Conservation (phyloP, 2,329 filamentous ascomycete species). For the Aureobasidium zeae region DNA sequence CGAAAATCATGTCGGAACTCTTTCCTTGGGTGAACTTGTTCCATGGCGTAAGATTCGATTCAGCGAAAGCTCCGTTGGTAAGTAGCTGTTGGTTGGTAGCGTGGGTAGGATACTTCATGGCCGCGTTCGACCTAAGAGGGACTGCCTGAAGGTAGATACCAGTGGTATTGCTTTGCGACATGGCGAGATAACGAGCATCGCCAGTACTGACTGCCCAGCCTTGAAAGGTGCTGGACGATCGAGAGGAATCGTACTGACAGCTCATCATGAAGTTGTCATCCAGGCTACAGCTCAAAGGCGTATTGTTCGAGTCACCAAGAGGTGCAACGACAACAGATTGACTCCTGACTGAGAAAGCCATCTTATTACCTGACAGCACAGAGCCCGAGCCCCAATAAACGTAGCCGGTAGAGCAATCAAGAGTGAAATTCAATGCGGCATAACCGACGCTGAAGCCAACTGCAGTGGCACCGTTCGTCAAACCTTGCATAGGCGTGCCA, state of each 20-base stretch:
- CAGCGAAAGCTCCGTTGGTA: constrained; percentile 6
- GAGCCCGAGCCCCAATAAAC: constrained; percentile 5
- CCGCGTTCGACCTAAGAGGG: constrained; percentile 4
- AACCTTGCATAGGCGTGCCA: constrained; percentile 7
- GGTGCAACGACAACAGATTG: constrained; percentile 8
- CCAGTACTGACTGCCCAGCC: constrained; percentile 3
- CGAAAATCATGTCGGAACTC: constrained; percentile 3
- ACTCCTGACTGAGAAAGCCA: constrained; percentile 5
- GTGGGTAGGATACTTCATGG: constrained; percentile 3
- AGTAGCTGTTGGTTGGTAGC: constrained; percentile 6
- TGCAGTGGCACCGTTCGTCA: constrained; percentile 7
- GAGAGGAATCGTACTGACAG: constrained; percentile 11
- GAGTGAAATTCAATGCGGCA: constrained; percentile 3
- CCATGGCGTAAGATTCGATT: background rate
- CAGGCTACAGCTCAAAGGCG: constrained; percentile 3
- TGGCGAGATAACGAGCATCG: constrained; percentile 10
- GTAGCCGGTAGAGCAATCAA: constrained; percentile 10
- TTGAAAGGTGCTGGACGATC: background rate
- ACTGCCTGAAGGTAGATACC: background rate
- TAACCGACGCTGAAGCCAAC: constrained; percentile 13
- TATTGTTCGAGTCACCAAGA: constrained; percentile 5
- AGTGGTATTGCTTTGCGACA: constrained; percentile 9
- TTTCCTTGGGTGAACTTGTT: constrained; percentile 6
- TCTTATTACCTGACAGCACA: constrained; percentile 8
- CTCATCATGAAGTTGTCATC: constrained; percentile 5